These are phyloP conservation scores for Pyrenula aspistea DNA, from an alignment of 495 filamentous ascomycete species.

Conservation along the genomic window DNA sequence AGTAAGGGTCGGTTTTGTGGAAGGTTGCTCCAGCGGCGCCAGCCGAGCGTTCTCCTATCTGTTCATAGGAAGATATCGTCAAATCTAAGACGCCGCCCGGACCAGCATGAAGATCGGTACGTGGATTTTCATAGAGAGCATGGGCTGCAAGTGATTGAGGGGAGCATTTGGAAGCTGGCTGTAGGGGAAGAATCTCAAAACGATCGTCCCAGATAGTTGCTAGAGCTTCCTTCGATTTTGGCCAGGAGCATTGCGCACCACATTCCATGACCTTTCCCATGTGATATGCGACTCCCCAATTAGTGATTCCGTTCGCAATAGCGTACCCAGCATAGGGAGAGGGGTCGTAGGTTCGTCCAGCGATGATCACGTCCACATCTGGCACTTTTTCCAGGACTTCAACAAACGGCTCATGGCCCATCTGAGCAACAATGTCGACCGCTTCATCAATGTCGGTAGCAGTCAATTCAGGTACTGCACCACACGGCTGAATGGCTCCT, in stretches of 20 bases:
- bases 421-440: conserved; percentile 17
- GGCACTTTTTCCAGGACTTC: background rate
- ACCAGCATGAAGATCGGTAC: too few relatives aligned
- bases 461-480: conserved; percentile 23
- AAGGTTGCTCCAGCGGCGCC: conserved; percentile 27
- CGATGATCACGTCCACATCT: conserved; percentile 28
- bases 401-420: conserved; percentile 1
- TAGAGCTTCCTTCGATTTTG: too few relatives aligned
- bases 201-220: too few relatives aligned
- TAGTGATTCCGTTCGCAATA: conserved; percentile 13
- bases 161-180: too few relatives aligned
- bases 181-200: too few relatives aligned
- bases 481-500: conserved; percentile 16
- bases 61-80: too few relatives aligned
- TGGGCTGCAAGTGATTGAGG: too few relatives aligned
- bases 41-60: too few relatives aligned
- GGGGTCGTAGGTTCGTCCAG: conserved; percentile 37
- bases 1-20: conserved; percentile 17
- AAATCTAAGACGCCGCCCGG: too few relatives aligned
- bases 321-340: conserved; percentile 33
- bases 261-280: too few relatives aligned
- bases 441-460: conserved; percentile 23
- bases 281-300: conserved; percentile 20
- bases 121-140: too few relatives aligned
- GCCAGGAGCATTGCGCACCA: conserved; percentile 30